These are phyloP conservation scores for Chenopodium berlandieri DNA, from an alignment of 148 eudicot species.

Conservation along the genomic window DNA sequence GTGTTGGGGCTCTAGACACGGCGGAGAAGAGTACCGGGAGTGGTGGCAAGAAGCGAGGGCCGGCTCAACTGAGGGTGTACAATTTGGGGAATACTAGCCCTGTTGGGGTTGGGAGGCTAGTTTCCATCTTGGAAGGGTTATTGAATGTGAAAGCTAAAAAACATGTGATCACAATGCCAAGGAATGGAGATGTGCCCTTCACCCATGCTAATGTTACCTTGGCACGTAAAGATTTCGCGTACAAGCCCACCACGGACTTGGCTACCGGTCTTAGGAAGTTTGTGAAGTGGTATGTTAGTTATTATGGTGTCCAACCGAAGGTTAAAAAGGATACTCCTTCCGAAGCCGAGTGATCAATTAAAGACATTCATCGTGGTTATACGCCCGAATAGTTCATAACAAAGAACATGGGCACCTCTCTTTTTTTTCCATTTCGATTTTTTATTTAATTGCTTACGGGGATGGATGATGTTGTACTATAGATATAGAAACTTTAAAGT, in stretches of 20 bases:
- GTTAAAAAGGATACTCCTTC: slow-evolving; percentile 48
- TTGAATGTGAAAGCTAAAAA: slow-evolving; percentile 70
- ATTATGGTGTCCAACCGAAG: slow-evolving; percentile 74
- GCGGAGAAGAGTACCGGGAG: slow-evolving; percentile 95
- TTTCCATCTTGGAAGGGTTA: slow-evolving; percentile 58
- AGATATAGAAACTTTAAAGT: slow-evolving; percentile 35
- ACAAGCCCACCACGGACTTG: slow-evolving; percentile 82
- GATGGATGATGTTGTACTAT: slow-evolving; percentile 34
- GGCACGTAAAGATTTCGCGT: slow-evolving; percentile 73
- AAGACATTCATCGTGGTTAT: not conserved
- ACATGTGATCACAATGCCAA: slow-evolving; percentile 76
- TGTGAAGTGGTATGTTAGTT: slow-evolving; percentile 86
- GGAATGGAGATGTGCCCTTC: slow-evolving; percentile 93
- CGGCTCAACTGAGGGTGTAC: slow-evolving; percentile 84
- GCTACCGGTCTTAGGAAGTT: slow-evolving; percentile 80
- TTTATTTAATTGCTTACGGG: not conserved
- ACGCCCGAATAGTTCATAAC: not conserved
- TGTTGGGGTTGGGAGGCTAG: slow-evolving; percentile 69
- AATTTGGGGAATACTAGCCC: slow-evolving; percentile 90
- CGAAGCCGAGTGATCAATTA: slow-evolving; percentile 11
- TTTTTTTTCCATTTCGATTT: not conserved
- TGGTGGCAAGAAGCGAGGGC: slow-evolving; percentile 77
- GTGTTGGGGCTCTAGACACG: slow-evolving; percentile 84
- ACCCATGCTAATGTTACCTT: slow-evolving; percentile 92
- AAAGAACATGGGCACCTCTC: slow-evolving; percentile 14